A percentile compares a stretch with the other conserved stretches of the same genome.
Conservation (phyloP, 2,329 filamentous ascomycete species). For the Sporothrix mexicana region DNA sequence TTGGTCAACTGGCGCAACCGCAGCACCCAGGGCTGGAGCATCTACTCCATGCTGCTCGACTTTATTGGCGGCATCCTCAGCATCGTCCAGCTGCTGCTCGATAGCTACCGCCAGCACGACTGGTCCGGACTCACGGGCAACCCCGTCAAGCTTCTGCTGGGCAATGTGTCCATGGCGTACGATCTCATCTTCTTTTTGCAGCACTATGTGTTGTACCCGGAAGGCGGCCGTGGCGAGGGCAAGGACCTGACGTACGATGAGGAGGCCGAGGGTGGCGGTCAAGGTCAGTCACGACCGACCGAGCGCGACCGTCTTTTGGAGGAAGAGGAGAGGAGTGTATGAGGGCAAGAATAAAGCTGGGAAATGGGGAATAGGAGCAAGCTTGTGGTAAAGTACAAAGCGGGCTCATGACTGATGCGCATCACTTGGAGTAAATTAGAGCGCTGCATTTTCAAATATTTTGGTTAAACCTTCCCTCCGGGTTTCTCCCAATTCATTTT, state of each 20-base stretch:
- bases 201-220: slow-evolving; percentile 80
- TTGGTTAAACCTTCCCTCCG: neutral
- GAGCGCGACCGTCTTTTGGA: neutral
- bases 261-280: neutral
- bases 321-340: neutral
- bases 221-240: slow-evolving; percentile 40
- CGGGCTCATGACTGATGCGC: neutral
- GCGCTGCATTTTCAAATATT: neutral
- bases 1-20: slow-evolving; percentile 81
- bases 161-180: slow-evolving; percentile 84
- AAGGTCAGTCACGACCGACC: neutral
- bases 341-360: neutral
- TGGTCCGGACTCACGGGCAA: slow-evolving; percentile 93
- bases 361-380: neutral
- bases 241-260: neutral
- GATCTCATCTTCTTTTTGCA: slow-evolving; percentile 86
- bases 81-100: slow-evolving; percentile 79
- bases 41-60: slow-evolving; percentile 82
- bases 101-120: slow-evolving; percentile 81
- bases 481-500: neutral
- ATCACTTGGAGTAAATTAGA: neutral
- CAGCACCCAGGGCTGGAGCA: slow-evolving; percentile 88
- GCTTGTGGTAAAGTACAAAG: neutral
- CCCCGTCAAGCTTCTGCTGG: slow-evolving; percentile 85
- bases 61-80: slow-evolving; percentile 81